Evolutionary conservation across 345 rosid species (phyloP).

Genomic region (Eucalyptus coolabah): DNA sequence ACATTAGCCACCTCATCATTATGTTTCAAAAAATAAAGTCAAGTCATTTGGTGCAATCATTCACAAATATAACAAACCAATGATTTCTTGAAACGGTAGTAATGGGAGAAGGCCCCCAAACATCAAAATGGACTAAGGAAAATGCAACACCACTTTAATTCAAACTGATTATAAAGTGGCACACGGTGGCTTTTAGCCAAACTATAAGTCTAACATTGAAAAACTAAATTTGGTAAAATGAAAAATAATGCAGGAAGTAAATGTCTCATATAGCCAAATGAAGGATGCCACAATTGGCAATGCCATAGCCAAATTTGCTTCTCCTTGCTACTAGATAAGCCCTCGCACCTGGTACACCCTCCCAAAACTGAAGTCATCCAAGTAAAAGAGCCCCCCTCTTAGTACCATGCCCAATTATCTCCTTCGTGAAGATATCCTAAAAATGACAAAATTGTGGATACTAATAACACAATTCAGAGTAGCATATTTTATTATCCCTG

Average conservation of each 20-base stretch:
- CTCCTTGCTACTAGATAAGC: not conserved
- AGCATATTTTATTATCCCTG: too few relatives aligned
- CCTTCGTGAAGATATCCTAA: not conserved
- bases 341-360: rapidly evolving
- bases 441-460: not conserved
- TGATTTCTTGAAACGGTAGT: not conserved
- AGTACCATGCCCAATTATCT: not conserved
- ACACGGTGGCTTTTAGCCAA: not conserved
- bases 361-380: not conserved
- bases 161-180: not conserved
- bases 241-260: not conserved
- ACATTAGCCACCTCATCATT: not conserved
- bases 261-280: not conserved
- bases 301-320: not conserved
- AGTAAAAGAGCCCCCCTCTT: not conserved
- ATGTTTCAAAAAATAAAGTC: not conserved
- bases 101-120: not conserved
- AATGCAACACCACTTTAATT: not conserved
- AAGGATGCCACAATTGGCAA: not conserved
- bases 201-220: not conserved
- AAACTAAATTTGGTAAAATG: not conserved
- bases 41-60: not conserved
- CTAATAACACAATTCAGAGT: not conserved
- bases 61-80: not conserved
- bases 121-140: not conserved